Percentiles rank a stretch among this genome's conserved stretches.
phyloP scores from a whole-genome alignment of 2,329 filamentous ascomycete genomes.

The Ilyonectria robusta region DNA sequence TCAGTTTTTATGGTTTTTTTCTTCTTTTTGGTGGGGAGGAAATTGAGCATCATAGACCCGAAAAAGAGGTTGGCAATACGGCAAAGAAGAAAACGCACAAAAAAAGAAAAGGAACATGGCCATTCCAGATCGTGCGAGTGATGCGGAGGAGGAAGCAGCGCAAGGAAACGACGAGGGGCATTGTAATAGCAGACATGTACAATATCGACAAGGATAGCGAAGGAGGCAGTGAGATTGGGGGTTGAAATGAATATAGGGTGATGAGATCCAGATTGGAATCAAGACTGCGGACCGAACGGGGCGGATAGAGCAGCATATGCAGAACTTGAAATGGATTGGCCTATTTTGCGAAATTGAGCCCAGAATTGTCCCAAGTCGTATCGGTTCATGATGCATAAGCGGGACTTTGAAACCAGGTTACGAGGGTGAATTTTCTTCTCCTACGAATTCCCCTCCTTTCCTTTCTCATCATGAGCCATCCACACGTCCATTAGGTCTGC shows the following conservation, averaged over 20 bases:
- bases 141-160: conserved; percentile 11
- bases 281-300: conserved; percentile 32
- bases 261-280: conserved; percentile 47
- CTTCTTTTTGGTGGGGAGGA: conserved; percentile 37
- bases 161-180: conserved; percentile 29
- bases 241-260: conserved; percentile 44
- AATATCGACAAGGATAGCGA: conserved; percentile 40
- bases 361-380: not conserved
- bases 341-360: conserved; percentile 38
- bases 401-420: too few relatives aligned
- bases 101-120: conserved; percentile 26
- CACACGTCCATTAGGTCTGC: too few relatives aligned
- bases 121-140: conserved; percentile 22
- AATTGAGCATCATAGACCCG: conserved; percentile 49
- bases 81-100: conserved; percentile 39
- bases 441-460: too few relatives aligned
- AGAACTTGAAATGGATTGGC: conserved; percentile 44
- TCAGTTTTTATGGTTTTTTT: conserved; percentile 40
- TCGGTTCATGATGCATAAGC: too few relatives aligned
- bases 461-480: too few relatives aligned
- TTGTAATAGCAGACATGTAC: conserved; percentile 49
- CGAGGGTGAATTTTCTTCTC: too few relatives aligned
- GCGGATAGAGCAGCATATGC: conserved; percentile 31
- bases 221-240: conserved; percentile 18
- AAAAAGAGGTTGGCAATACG: conserved; percentile 41